A percentile compares a stretch with the other conserved stretches of the same genome.
These are phyloP conservation scores for Phoenix dactylifera DNA, from an alignment of 176 grass and related monocot species.

Conservation along the genomic window DNA sequence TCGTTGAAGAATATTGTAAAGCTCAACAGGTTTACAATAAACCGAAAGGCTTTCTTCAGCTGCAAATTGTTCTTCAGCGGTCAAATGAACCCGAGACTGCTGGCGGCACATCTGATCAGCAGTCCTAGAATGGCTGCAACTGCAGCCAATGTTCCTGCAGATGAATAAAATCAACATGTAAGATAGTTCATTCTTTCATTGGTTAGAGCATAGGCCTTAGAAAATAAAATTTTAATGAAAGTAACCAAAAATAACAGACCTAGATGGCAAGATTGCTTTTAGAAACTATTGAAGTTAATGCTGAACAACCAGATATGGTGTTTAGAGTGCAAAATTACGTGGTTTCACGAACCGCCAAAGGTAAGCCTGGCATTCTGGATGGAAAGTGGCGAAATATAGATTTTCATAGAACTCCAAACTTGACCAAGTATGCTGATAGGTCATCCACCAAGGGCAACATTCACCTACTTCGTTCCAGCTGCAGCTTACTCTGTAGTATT, in stretches of 20 bases:
- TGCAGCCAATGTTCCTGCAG: conserved; percentile 38
- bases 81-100: conserved; percentile 38
- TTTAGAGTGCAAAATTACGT: conserved; percentile 24
- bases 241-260: too few species aligned
- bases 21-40: conserved; percentile 54
- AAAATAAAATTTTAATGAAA: too few species aligned
- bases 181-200: neutral
- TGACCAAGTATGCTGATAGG: neutral
- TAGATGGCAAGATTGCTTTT: too few species aligned
- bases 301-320: too few species aligned
- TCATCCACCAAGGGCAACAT: conserved; percentile 3
- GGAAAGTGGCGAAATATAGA: neutral
- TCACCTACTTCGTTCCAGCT: neutral
- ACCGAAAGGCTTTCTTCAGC: conserved; percentile 52
- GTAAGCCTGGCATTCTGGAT: conserved; percentile 46
- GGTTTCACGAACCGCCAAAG: conserved; percentile 37
- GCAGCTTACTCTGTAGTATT: neutral
- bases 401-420: conserved; percentile 8
- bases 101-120: conserved; percentile 50
- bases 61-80: conserved; percentile 58
- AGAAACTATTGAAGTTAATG: too few species aligned
- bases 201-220: too few species aligned
- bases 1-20: conserved; percentile 54
- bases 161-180: neutral
- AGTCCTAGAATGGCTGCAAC: conserved; percentile 37